Percentiles rank a stretch among this genome's conserved stretches.
Conservation (phyloP, 2,329 filamentous ascomycete genomes). For the Diplodia corticola region DNA sequence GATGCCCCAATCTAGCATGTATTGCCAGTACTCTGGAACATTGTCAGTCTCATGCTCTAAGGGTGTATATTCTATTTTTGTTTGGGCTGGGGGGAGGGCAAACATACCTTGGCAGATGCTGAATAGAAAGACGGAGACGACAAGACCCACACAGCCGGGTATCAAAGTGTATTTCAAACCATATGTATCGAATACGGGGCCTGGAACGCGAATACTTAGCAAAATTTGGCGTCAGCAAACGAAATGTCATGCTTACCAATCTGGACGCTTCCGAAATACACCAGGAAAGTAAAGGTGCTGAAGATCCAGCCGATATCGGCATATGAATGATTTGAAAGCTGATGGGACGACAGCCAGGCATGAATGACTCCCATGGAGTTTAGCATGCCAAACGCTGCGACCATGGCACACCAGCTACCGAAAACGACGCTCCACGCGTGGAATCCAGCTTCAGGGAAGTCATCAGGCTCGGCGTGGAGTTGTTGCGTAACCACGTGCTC, state of each 20-base stretch:
- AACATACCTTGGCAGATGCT: constrained; percentile 32
- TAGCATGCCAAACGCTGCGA: constrained; percentile 44
- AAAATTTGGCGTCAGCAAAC: neutral
- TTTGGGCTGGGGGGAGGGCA: too few relatives aligned
- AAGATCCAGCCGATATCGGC: constrained; percentile 46
- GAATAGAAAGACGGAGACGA: constrained; percentile 35
- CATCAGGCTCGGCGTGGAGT: constrained; percentile 20
- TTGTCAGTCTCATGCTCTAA: neutral
- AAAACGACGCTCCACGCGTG: constrained; percentile 47
- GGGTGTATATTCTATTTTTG: too few relatives aligned
- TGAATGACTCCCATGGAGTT: constrained; percentile 44
- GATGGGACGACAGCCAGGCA: constrained; percentile 41
- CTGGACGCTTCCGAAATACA: constrained; percentile 40
- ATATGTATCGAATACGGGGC: constrained; percentile 42
- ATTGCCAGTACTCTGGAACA: constrained; percentile 42
- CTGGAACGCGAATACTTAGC: constrained; percentile 22
- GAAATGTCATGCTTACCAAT: constrained; percentile 27
- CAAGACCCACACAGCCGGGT: constrained; percentile 34
- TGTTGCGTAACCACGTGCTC: constrained; percentile 8
- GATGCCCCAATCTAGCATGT: constrained; percentile 43
- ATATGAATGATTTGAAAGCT: constrained; percentile 38
- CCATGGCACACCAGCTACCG: constrained; percentile 45
- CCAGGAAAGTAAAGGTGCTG: constrained; percentile 42
- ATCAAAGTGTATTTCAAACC: constrained; percentile 36
- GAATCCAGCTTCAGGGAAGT: constrained; percentile 44